These are phyloP conservation scores for Collybia nuda DNA, from an alignment of 768 basidiomycete genomes.

Conservation along the genomic window DNA sequence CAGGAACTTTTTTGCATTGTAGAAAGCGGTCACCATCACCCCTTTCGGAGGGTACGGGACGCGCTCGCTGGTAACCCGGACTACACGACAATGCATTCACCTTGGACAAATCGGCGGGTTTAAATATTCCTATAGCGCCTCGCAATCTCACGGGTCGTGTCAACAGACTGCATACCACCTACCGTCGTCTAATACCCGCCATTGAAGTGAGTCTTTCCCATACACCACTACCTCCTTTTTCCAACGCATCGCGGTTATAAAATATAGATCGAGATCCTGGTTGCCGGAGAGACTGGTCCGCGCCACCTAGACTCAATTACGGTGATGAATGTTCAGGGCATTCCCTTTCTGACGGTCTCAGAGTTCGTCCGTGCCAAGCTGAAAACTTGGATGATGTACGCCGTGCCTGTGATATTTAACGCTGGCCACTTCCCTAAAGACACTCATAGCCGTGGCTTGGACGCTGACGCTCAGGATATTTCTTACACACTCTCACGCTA, in stretches of 20 bases:
- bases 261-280: constrained; percentile 75
- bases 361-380: constrained; percentile 87
- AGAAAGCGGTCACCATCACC: constrained; percentile 69
- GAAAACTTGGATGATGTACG: constrained; percentile 80
- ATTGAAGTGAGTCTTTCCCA: constrained; percentile 57
- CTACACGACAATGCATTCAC: constrained; percentile 67
- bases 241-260: constrained; percentile 5
- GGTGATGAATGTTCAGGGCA: constrained; percentile 63
- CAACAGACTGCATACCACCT: constrained; percentile 69
- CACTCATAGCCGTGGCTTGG: constrained; percentile 57
- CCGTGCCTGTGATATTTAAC: constrained; percentile 12
- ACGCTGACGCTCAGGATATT: constrained; percentile 79
- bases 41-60: constrained; percentile 80
- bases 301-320: constrained; percentile 68
- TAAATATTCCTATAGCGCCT: constrained; percentile 1
- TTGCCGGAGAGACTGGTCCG: constrained; percentile 80
- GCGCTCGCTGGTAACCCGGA: constrained; percentile 64
- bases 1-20: constrained; percentile 85
- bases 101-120: constrained; percentile 83
- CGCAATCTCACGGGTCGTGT: constrained; percentile 8
- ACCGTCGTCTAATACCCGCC: constrained; percentile 72
- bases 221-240: not conserved
- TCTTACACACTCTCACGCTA: constrained; percentile 66
- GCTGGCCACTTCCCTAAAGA: constrained; percentile 13
- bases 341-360: constrained; percentile 83